Evolutionary conservation across 805 yeast genomes (phyloP), one percentile per base, ranked within the genome.

Genomic region (Sungouiella blattae): DNA sequence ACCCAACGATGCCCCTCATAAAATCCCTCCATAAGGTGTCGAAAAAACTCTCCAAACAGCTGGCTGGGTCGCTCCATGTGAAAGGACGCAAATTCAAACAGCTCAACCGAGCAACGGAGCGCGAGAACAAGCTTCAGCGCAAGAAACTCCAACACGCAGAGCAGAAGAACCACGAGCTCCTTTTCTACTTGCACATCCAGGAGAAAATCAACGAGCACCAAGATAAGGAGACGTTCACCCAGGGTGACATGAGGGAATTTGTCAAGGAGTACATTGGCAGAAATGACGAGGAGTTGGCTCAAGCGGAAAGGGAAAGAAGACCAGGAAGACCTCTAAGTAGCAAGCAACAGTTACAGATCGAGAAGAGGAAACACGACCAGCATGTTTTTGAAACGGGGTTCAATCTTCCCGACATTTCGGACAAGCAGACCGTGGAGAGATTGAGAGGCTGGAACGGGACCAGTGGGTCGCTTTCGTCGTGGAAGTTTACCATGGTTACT

Each of bases 51-150:
- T 64, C 75, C 38, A 72, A 72, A 49, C 52, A 46, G 28, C 65
- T 76, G 40, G 76, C 73, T 26, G 77, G 74, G 28, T 67, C 75
- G 25, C 64, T 84, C 47, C 98, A 91, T 56, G 93, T 95, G 15
- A 83, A 81, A 52, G 96, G 97, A 7, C 75, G 96, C 35, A 91
- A 88, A 59, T 83, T 87, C 58, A 83, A 83, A 59, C 87, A 83
- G 55, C 64, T 91, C 33, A 81, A 81, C 37, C 70, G 93, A 44
- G 97, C 97, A n/a, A 78, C 95, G 2, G 62, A 87, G 29, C 75
- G 98, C 58, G 94, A 89, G 44, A 71, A 70, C 32, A 86, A 84
- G 56, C 61, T 91, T 33, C 74, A 69, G 24, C 68, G 69, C 33
- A 77, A 74, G 55, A 85, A 83, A 53, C 58, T 69, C 15, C 70